Evolutionary conservation across 306 rosid species (phyloP), one percentile per base, ranked within the genome.

Genomic region (Oxytropis ochrocephala): DNA sequence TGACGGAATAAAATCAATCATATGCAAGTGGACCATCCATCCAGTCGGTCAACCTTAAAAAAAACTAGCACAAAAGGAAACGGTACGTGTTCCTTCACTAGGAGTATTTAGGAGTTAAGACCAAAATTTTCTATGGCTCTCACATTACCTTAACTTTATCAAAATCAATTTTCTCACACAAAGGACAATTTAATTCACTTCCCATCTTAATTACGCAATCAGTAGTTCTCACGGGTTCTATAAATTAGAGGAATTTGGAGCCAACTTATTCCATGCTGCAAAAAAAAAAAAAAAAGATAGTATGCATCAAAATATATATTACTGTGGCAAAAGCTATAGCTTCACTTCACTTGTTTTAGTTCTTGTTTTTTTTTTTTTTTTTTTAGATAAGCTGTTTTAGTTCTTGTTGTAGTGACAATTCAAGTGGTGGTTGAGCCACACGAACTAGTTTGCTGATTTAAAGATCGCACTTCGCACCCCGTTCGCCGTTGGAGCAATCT

Each of bases 111-210:
- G 30, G 55, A 18, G 14, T 55, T 39, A 54, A 41, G n/a, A 27
- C 54, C 11, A 24, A 14, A 11, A 6, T 69, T 13, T 65, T 29
- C 46, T 17, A 33, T 49, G 48, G 48, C 17, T 30, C 53, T 47
- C 19, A 57, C 75, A 56, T 17, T 43, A 57, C 58, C 24, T 17
- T 70, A 70, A 70, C 11, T 70, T 58, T 32, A 7, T 5, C 0
- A 46, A 57, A 30, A 4, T n/a, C 13, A 44, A 46, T 17, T 58
- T 70, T 58, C 38, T 7, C 17, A 32, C 68, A 18, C 67, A 46
- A 59, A 72, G 29, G 6, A 36, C 14, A 59, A 47, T 18, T 72
- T 59, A 72, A 47, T 59, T 72, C 51, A 19, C 30, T 72, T 18
- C 7, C 48, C 38, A 0, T 30, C 11, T 59, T 2, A 21, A 21